Evolutionary conservation across 2,329 filamentous ascomycete genomes (phyloP).

Genomic region (Myrmaecium sp.): DNA sequence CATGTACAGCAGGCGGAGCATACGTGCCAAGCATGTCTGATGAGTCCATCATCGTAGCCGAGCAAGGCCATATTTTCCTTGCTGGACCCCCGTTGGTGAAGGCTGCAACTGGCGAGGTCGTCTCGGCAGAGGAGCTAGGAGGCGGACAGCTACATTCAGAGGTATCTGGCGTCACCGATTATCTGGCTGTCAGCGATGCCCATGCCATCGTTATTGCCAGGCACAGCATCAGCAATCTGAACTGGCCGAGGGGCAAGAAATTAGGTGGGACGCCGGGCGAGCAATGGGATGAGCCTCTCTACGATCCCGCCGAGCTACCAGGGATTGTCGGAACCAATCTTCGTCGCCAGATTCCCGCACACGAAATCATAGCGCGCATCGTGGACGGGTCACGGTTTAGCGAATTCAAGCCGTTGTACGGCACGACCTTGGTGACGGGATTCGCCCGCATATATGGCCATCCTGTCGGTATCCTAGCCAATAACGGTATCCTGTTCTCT

Average conservation of each 20-base stretch:
- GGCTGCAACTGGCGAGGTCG: conserved; percentile 84
- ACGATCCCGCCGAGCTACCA: conserved; percentile 61
- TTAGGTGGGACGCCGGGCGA: conserved; percentile 10
- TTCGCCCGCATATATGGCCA: conserved; percentile 85
- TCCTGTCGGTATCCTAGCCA: conserved; percentile 81
- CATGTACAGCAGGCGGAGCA: conserved; percentile 87
- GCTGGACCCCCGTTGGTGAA: conserved; percentile 90
- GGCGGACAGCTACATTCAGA: conserved; percentile 81
- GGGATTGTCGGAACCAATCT: conserved; percentile 87
- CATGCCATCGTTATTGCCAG: conserved; percentile 78
- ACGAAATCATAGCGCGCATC: conserved; percentile 82
- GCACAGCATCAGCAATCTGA: conserved; percentile 72
- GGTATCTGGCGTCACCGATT: conserved; percentile 85
- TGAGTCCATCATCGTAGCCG: conserved; percentile 89
- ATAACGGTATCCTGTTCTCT: conserved; percentile 90
- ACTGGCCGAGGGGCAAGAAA: conserved; percentile 48
- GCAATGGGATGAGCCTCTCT: conserved; percentile 56
- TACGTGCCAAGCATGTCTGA: conserved; percentile 97
- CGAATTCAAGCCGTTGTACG: conserved; percentile 90
- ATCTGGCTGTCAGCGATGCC: conserved; percentile 83
- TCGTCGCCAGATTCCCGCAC: conserved; percentile 66
- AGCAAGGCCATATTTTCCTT: conserved; percentile 94
- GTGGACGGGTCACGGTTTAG: conserved; percentile 81
- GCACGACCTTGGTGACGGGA: conserved; percentile 71
- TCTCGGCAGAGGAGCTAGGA: conserved; percentile 78